A percentile compares a stretch with the other conserved stretches of the same genome.
Evolutionary conservation across 495 filamentous ascomycete species (phyloP).

Genomic region (Annulohypoxylon maeteangense): DNA sequence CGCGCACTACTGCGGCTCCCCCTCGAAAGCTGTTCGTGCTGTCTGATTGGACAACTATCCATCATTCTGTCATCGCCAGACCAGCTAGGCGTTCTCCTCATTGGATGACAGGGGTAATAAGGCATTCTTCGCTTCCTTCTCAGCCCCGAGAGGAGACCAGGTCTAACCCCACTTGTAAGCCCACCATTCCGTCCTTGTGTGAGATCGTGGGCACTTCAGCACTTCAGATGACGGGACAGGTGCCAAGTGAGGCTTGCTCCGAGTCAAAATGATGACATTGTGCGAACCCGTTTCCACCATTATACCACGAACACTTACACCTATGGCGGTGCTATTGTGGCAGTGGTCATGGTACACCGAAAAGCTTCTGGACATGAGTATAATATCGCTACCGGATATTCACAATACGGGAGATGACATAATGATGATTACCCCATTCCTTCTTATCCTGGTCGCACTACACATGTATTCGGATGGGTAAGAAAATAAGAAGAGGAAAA

Average conservation of each 20-base stretch:
- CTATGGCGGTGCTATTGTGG: conserved; percentile 37
- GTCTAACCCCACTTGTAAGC: conserved; percentile 37
- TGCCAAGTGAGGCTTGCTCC: conserved; percentile 19
- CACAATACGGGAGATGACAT: conserved; percentile 10
- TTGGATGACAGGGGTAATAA: conserved; percentile 39
- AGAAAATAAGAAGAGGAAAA: background rate
- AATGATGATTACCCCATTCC: conserved; percentile 12
- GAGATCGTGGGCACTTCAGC: conserved; percentile 42
- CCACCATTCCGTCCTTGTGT: conserved; percentile 19
- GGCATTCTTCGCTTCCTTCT: conserved; percentile 47
- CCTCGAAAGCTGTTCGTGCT: conserved; percentile 4
- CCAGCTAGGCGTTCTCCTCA: conserved; percentile 25
- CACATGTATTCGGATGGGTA: conserved; percentile 6
- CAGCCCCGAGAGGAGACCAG: conserved; percentile 44
- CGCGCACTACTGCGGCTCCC: conserved; percentile 48
- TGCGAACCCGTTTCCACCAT: conserved; percentile 9
- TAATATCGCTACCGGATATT: background rate
- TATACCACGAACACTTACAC: conserved; percentile 2
- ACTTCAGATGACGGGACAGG: conserved; percentile 27
- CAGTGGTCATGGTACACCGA: conserved; percentile 32
- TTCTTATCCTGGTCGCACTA: conserved; percentile 30
- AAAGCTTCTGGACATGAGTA: conserved; percentile 16
- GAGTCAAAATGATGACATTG: conserved; percentile 33
- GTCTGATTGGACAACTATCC: conserved; percentile 38
- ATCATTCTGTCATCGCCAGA: conserved; percentile 42